phyloP scores from a whole-genome alignment of 352 stramenopile species.

The Phytophthora brassicae region DNA sequence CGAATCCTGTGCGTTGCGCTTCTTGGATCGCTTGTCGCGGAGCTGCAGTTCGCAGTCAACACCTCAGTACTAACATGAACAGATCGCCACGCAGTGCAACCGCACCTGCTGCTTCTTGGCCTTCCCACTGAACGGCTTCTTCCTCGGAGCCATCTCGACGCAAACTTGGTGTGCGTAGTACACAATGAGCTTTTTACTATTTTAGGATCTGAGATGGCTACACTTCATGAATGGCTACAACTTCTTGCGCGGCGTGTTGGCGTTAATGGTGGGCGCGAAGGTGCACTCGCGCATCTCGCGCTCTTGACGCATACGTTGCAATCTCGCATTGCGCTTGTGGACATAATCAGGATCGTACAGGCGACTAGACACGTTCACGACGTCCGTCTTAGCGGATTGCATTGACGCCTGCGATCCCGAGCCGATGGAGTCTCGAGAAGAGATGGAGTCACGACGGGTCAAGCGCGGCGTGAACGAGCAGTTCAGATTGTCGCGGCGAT shows the following conservation, averaged over 20 bases:
- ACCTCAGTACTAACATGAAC: neutral
- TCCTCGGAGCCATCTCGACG: constrained; percentile 42
- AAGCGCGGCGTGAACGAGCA: constrained; percentile 63
- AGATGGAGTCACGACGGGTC: constrained; percentile 56
- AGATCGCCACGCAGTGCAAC: neutral
- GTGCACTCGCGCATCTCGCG: constrained; percentile 83
- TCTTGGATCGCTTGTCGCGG: constrained; percentile 72
- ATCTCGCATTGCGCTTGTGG: constrained; percentile 69
- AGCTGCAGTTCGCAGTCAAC: constrained; percentile 39
- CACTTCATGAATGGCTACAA: constrained; percentile 25
- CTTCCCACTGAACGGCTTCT: constrained; percentile 87
- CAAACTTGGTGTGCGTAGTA: neutral
- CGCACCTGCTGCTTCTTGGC: constrained; percentile 86
- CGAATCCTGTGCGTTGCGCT: constrained; percentile 37
- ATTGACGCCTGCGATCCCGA: constrained; percentile 60
- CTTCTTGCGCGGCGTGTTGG: constrained; percentile 35
- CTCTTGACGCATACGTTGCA: constrained; percentile 77
- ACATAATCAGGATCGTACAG: constrained; percentile 88
- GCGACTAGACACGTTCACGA: constrained; percentile 72
- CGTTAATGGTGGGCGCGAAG: constrained; percentile 72
- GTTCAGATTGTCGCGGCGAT: constrained; percentile 67
- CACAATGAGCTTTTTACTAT: no score
- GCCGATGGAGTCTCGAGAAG: constrained; percentile 64
- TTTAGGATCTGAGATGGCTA: constrained; percentile 16
- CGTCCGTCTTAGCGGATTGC: constrained; percentile 77